A percentile compares a stretch with the other conserved stretches of the same genome.
Evolutionary conservation across 2,329 filamentous ascomycete genomes (phyloP).

Genomic region (Aspergillus intermedius): DNA sequence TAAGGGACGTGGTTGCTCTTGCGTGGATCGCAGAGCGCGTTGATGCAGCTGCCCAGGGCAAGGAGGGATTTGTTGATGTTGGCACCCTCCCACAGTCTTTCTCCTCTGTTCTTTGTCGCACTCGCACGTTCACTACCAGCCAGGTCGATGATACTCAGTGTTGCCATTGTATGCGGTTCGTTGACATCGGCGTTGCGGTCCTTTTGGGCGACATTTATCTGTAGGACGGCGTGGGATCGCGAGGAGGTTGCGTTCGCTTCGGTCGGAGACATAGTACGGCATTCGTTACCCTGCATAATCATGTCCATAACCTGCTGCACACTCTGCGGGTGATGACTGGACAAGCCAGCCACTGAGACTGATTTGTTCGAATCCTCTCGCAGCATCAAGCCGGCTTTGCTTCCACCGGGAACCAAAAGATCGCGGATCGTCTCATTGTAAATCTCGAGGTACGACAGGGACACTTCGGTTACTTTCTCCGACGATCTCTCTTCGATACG

Average conservation of each 20-base stretch:
- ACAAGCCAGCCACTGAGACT: constrained; percentile 83
- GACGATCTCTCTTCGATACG: constrained; percentile 79
- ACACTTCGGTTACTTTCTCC: constrained; percentile 84
- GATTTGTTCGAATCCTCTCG: constrained; percentile 91
- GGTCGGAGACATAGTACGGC: constrained; percentile 90
- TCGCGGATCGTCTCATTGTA: constrained; percentile 99
- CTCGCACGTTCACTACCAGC: constrained; percentile 94
- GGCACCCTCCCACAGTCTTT: constrained; percentile 83
- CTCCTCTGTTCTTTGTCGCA: constrained; percentile 92
- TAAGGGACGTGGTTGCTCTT: constrained; percentile 95
- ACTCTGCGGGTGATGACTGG: constrained; percentile 82
- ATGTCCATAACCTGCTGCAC: constrained; percentile 99
- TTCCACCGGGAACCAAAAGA: constrained; percentile 75
- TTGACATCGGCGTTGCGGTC: constrained; percentile 87
- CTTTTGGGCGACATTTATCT: constrained; percentile 93
- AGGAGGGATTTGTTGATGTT: constrained; percentile 99
- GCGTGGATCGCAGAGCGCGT: constrained; percentile 86
- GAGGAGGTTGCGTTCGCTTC: constrained; percentile 97
- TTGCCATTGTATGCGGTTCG: constrained; percentile 96
- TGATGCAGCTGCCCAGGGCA: constrained; percentile 93
- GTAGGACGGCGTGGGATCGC: constrained; percentile 90
- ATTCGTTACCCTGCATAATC: constrained; percentile 91
- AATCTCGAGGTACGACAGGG: constrained; percentile 92
- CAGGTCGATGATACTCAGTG: constrained; percentile 94
- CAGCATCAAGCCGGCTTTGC: constrained; percentile 79